These are phyloP conservation scores for Mycena olivaceomarginata DNA, from an alignment of 768 basidiomycete genomes.

Conservation along the genomic window DNA sequence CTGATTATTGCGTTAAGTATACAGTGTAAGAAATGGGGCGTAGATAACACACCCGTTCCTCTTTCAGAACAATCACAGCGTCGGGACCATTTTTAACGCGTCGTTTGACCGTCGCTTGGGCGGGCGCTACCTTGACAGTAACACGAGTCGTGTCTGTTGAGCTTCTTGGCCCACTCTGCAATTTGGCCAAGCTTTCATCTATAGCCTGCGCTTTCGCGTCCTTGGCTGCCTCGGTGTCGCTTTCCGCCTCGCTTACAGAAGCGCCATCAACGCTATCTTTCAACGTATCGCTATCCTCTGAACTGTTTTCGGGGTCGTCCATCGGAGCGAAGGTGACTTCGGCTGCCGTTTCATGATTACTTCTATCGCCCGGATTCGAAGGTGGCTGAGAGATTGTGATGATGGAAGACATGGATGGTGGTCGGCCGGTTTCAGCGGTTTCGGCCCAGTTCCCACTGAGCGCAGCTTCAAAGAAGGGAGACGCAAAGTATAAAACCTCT, in stretches of 20 bases:
- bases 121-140: slow-evolving; percentile 48
- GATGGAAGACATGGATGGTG: slow-evolving; percentile 86
- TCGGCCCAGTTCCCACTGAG: slow-evolving; percentile 96
- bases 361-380: slow-evolving; percentile 70
- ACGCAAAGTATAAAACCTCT: slow-evolving; percentile 93
- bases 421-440: slow-evolving; percentile 90
- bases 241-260: slow-evolving; percentile 41
- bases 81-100: slow-evolving; percentile 75
- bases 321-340: slow-evolving; percentile 79
- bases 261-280: slow-evolving; percentile 61
- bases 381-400: slow-evolving; percentile 91
- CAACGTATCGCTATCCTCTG: slow-evolving; percentile 58
- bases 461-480: slow-evolving; percentile 96
- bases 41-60: slow-evolving; percentile 79
- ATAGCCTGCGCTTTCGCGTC: slow-evolving; percentile 63
- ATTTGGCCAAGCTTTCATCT: slow-evolving; percentile 75
- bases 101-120: slow-evolving; percentile 64
- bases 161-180: slow-evolving; percentile 58
- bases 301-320: slow-evolving; percentile 69
- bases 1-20: slow-evolving; percentile 52
- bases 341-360: slow-evolving; percentile 62
- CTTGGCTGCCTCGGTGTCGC: slow-evolving; percentile 36
- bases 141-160: slow-evolving; percentile 31
- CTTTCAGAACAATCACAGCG: slow-evolving; percentile 92
- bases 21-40: not conserved